These are phyloP conservation scores for Vigna trinervia DNA, from an alignment of 306 rosid species.

Conservation along the genomic window DNA sequence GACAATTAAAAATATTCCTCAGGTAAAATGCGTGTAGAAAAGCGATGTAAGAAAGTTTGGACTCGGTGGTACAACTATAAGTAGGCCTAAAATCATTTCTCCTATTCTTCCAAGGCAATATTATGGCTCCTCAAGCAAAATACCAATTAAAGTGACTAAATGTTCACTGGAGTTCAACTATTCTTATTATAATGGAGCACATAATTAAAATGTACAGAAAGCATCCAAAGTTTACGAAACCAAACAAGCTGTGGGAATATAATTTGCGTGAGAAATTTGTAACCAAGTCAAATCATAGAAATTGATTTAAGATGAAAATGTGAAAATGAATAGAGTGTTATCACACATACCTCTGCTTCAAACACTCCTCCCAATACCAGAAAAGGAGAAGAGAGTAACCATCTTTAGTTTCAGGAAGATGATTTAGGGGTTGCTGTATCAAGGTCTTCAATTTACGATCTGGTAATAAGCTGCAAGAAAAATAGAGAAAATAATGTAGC, in stretches of 20 bases:
- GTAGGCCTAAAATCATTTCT: background rate
- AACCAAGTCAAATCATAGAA: constrained; percentile 18
- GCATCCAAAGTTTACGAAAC: constrained; percentile 10
- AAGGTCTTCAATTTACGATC: constrained; percentile 89
- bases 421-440: constrained; percentile 70
- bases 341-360: constrained; percentile 81
- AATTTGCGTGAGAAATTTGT: constrained; percentile 25
- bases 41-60: constrained; percentile 4
- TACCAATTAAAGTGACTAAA: background rate
- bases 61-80: constrained; percentile 8
- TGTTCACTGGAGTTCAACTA: constrained; percentile 3
- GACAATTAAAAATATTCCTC: constrained; percentile 9
- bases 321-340: constrained; percentile 18
- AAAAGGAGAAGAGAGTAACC: constrained; percentile 89
- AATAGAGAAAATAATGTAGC: constrained; percentile 36
- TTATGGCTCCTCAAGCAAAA: background rate
- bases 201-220: background rate
- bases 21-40: constrained; percentile 1
- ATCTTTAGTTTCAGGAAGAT: constrained; percentile 82
- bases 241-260: background rate
- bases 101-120: background rate
- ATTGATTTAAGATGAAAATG: constrained; percentile 5
- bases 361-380: constrained; percentile 97
- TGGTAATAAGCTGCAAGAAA: constrained; percentile 75
- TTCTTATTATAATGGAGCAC: constrained; percentile 13